Conservation (phyloP, 345 rosid genomes). For the Populus simonii region DNA sequence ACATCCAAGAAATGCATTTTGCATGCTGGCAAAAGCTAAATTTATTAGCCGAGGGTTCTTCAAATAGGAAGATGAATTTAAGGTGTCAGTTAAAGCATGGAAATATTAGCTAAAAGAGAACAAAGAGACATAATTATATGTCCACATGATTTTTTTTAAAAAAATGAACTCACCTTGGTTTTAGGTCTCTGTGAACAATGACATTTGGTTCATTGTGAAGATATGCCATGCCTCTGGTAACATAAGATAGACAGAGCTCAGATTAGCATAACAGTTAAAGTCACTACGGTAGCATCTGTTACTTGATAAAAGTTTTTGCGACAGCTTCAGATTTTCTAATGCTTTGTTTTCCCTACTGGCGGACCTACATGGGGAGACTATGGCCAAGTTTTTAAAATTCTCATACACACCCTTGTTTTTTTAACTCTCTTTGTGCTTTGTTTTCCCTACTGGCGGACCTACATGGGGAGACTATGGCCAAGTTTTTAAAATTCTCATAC, state of each 20-base stretch:
- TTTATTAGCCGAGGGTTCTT: not conserved
- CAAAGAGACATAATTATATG: not conserved
- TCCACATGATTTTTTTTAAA: constrained; percentile 7
- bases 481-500: too few species aligned
- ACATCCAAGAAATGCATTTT: not conserved
- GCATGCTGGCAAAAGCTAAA: not conserved
- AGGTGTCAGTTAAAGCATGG: not conserved
- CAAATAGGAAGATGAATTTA: not conserved
- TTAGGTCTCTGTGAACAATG: constrained; percentile 86
- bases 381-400: too few species aligned
- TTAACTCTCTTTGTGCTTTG: not conserved
- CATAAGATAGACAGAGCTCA: constrained; percentile 12
- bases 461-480: too few species aligned
- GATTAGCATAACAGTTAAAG: constrained; percentile 19
- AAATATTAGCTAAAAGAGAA: not conserved
- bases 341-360: not conserved
- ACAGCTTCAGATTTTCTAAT: constrained; percentile 2
- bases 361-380: too few species aligned
- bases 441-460: not conserved
- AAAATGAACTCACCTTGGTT: constrained; percentile 65
- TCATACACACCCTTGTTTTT: too few species aligned
- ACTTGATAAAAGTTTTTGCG: constrained; percentile 2
- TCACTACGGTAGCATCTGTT: not conserved
- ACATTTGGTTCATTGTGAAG: constrained; percentile 99
- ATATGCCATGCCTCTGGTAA: constrained; percentile 92